Conservation (phyloP, 2,329 filamentous ascomycete species). For the Trichoderma citrinoviride region DNA sequence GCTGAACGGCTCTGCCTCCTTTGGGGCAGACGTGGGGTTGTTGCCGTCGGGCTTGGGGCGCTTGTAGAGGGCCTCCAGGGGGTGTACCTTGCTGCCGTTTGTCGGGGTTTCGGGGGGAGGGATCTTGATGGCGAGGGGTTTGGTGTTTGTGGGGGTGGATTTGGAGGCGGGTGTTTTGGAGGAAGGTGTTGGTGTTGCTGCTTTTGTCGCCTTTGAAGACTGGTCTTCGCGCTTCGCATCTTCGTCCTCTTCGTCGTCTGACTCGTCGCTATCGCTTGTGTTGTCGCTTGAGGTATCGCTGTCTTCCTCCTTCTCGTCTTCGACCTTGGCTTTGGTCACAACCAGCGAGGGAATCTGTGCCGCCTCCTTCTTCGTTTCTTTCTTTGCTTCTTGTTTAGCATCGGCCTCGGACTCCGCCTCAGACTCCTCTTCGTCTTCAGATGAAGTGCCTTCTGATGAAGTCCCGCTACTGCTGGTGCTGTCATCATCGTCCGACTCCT, state of each 20-base stretch:
- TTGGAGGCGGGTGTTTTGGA: constrained; percentile 36
- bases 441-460: constrained; percentile 35
- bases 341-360: constrained; percentile 22
- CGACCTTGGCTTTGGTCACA: constrained; percentile 12
- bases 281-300: constrained; percentile 5
- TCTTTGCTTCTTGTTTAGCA: constrained; percentile 23
- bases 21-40: constrained; percentile 32
- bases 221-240: neutral
- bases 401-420: constrained; percentile 24
- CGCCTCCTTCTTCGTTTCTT: constrained; percentile 24
- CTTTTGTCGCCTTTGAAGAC: constrained; percentile 19
- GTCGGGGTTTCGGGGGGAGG: constrained; percentile 46
- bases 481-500: constrained; percentile 34
- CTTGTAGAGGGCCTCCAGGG: constrained; percentile 91
- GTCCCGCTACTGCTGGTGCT: constrained; percentile 42
- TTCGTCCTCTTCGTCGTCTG: constrained; percentile 11
- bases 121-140: constrained; percentile 55
- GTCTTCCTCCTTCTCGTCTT: neutral
- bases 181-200: constrained; percentile 27
- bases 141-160: constrained; percentile 50
- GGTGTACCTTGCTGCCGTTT: constrained; percentile 61
- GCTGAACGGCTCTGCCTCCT: constrained; percentile 62
- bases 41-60: constrained; percentile 50
- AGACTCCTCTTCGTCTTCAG: constrained; percentile 31
- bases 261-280: constrained; percentile 23